Evolutionary conservation across 1,139 yeast species (phyloP), one percentile per base, ranked within the genome.

Genomic region (Zygosaccharomyces sapae): DNA sequence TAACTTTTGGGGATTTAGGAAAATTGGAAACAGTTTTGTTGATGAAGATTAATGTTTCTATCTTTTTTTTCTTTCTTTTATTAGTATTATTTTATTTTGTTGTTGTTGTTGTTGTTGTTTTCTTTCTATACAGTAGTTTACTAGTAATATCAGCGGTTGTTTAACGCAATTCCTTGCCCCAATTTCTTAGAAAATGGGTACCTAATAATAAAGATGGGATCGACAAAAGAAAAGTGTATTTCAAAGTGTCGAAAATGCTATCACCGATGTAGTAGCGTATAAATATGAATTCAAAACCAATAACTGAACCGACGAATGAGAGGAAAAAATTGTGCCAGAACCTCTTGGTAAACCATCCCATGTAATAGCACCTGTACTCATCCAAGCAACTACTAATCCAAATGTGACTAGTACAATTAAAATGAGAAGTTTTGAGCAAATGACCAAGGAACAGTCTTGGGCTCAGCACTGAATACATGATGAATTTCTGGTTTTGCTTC

Each of bases 221-320:
- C 1, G 80, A 76, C 4, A 77, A 74, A 47, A 83, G 69, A 20
- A 75, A 72, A 8, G 75, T 69, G 53, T 78, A 73, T 53, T 73
- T 71, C 43, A 89, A 65, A 1, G 95, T 81, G 19, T 78, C 73
- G 66, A 90, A 89, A 45, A 90, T 86, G 20, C 87, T 74, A 36
- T 79, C 72, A 27, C 87, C 85, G 55, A 80, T 65, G 68, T 80
- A 90, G 70, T 90, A 90, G 53, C 73, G 75, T 55, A 77, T 67
- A 58, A 89, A 86, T 20, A 78, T 72, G 40, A 69, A 65, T 68
- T 89, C 96, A 55, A 80, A 74, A 3, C 79, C 80, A 16, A 76
- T 62, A 41, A 89, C 63, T 2, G 82, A 68, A 2, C 66, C 66
- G 44, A 86, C 64, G 55, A 86, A 81, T 3, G 75, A 75, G 16